Conservation (phyloP, 768 basidiomycete species). For the Rhizopogon rudus region DNA sequence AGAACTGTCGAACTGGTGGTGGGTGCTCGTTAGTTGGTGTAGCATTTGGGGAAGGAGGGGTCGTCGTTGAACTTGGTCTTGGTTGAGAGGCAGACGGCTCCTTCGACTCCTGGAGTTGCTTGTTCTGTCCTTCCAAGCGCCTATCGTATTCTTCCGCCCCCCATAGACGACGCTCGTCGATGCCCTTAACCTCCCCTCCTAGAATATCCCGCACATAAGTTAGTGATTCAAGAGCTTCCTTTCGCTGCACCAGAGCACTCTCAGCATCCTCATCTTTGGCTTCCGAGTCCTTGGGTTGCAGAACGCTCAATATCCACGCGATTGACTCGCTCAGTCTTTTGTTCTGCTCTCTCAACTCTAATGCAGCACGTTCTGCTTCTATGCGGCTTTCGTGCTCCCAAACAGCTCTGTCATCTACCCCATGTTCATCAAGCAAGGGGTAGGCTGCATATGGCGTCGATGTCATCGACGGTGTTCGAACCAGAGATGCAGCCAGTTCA, state of each 20-base stretch:
- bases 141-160: conserved; percentile 45
- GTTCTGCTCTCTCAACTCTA: conserved; percentile 50
- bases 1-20: conserved; percentile 10
- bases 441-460: conserved; percentile 42
- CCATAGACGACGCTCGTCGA: conserved; percentile 66
- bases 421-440: conserved; percentile 58
- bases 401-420: conserved; percentile 51
- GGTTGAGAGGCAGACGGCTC: conserved; percentile 14
- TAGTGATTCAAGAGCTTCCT: conserved; percentile 70
- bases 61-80: conserved; percentile 38
- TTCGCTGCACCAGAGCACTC: conserved; percentile 37
- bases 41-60: conserved; percentile 36
- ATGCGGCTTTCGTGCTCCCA: conserved; percentile 69
- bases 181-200: conserved; percentile 41
- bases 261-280: conserved; percentile 35
- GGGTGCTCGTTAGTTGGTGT: conserved; percentile 3
- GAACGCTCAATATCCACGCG: conserved; percentile 67
- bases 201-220: conserved; percentile 76
- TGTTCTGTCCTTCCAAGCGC: conserved; percentile 28
- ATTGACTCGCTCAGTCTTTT: conserved; percentile 65
- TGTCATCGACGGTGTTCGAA: conserved; percentile 42
- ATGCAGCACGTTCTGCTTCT: conserved; percentile 64
- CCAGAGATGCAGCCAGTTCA: conserved; percentile 68
- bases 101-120: not conserved
- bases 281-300: conserved; percentile 52